Percentiles rank a stretch among this genome's conserved stretches.
Conservation (phyloP, 1,139 yeast species). For the Arxiozyma telluris region DNA sequence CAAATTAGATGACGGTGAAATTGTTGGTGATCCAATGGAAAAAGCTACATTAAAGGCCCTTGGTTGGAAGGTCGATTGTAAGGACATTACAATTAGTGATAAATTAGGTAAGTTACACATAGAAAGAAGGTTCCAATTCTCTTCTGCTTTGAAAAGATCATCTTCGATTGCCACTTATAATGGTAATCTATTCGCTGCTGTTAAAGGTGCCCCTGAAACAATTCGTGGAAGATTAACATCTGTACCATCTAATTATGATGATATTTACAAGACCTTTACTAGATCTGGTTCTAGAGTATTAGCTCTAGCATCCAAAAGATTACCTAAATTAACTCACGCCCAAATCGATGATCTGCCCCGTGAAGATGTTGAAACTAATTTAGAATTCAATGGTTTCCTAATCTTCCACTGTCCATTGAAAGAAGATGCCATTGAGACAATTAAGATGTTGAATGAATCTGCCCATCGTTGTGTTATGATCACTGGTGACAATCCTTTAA, state of each 20-base stretch:
- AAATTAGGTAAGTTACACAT: constrained; percentile 55
- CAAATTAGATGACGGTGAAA: constrained; percentile 86
- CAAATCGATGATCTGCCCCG: constrained; percentile 55
- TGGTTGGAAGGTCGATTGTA: constrained; percentile 72
- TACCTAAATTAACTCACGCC: constrained; percentile 45
- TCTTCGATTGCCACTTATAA: constrained; percentile 72
- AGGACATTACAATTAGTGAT: constrained; percentile 48
- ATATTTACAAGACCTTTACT: constrained; percentile 79
- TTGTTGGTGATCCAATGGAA: constrained; percentile 99
- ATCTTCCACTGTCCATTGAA: constrained; percentile 97
- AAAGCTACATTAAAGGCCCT: constrained; percentile 87
- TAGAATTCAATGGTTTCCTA: constrained; percentile 83
- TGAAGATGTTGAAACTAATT: constrained; percentile 63
- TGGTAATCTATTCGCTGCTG: constrained; percentile 65
- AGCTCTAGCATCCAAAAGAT: constrained; percentile 78
- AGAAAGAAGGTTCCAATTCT: constrained; percentile 91
- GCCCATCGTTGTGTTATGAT: constrained; percentile 95
- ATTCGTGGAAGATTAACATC: constrained; percentile 63
- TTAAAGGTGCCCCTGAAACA: constrained; percentile 99
- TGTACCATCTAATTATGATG: constrained; percentile 77
- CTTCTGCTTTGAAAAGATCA: constrained; percentile 91
- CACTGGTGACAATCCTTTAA: constrained; percentile 97
- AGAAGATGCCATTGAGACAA: constrained; percentile 82
- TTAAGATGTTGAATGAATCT: constrained; percentile 87
- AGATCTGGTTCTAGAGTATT: constrained; percentile 94